A percentile compares a stretch with the other conserved stretches of the same genome.
These are phyloP conservation scores for Aspergillus pseudoglaucus DNA, from an alignment of 2,329 filamentous ascomycete species.

Conservation along the genomic window DNA sequence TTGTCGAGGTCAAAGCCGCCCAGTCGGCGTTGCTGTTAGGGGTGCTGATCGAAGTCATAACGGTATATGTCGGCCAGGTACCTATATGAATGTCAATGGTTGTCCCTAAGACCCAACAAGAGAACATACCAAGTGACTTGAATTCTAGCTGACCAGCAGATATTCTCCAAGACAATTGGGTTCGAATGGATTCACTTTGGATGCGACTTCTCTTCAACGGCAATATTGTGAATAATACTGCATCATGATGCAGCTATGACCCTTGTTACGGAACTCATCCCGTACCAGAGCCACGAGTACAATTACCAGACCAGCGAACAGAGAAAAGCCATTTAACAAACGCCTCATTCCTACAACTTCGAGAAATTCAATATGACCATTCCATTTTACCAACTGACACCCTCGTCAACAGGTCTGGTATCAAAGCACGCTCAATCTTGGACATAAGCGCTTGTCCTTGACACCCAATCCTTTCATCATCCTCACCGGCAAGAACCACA, in stretches of 20 bases:
- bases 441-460: not conserved
- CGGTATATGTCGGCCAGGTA: no score
- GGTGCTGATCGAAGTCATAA: not conserved
- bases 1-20: conserved; percentile 21
- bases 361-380: no score
- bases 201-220: not conserved
- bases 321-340: no score
- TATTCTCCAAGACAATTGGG: not conserved
- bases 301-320: not conserved
- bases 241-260: not conserved
- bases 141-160: no score
- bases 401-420: no score
- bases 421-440: not conserved
- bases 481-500: conserved; percentile 39
- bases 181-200: not conserved
- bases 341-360: no score
- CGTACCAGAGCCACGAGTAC: not conserved
- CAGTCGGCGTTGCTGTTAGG: conserved; percentile 29
- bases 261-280: not conserved
- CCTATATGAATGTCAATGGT: not conserved
- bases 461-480: not conserved
- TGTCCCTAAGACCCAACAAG: not conserved
- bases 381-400: no score
- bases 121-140: not conserved
- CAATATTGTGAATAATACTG: conserved; percentile 1